Base-by-base conservation (phyloP, 2,329 filamentous ascomycete genomes). In the Aspergillus ustus region DNA sequence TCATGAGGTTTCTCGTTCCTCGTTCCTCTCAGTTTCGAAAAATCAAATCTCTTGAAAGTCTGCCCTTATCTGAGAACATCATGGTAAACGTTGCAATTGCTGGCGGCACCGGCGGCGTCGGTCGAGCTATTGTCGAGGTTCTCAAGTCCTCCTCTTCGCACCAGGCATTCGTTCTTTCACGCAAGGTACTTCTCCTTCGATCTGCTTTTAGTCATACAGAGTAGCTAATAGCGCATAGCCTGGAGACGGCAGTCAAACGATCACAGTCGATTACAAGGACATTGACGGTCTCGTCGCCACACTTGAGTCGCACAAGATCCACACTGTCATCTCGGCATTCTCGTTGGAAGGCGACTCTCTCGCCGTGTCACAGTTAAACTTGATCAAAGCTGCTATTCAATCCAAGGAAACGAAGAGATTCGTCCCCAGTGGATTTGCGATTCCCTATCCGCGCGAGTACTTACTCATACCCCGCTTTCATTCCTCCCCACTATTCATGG, bases 231-330 rank as follows among this genome's bases (percentile, higher is more conserved):
- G 25, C n/a, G 17, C 45, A 13, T 9, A 46, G 37, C 49, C 28
- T 20, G 9, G 22, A 19, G 40, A 43, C 7, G 11, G 20, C 1
- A 17, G 4, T 5, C 28, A n/a, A 4, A 15, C 19, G 4, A 50
- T 66, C 7, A 29, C 31, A 9, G 61, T 72, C 13, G 72, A 76
- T 53, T 77, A 76, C 55, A 55, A 19, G 37, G 59, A 72, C 50
- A 53, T 74, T 25, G 63, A 73, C 0, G n/a, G 52, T 2, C 34
- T 74, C 8, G 50, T 59, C 15, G 50, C 65, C 22, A 49, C 61
- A 3, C 66, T 76, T 3, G 67, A 74, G 48, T 29, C 59, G 0
- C 54, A 66, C 28, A 60, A 66, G 7, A 65, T 72, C 34, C 54
- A 70, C 49, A 71, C 70, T 1, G 58, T 71, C 8, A 68, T 72